Evolutionary conservation across 495 filamentous ascomycete species (phyloP).

Genomic region (Aspergillus conjunctus): DNA sequence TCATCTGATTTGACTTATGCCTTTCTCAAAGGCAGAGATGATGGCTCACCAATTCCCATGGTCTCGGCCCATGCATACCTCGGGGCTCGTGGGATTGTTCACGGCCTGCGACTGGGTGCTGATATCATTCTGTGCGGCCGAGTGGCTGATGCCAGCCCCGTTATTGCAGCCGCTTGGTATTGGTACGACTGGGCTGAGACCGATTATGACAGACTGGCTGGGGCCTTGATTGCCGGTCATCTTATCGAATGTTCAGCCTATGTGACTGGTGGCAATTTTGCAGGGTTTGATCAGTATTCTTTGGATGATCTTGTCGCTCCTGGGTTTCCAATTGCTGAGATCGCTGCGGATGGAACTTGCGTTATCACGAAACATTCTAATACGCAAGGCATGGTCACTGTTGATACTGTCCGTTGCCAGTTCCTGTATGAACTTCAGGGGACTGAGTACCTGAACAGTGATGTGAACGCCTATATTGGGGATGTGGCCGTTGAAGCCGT

Average conservation of each 20-base stretch:
- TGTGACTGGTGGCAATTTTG: conserved; percentile 55
- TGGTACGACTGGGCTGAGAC: conserved; percentile 46
- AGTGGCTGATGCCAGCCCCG: conserved; percentile 52
- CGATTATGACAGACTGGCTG: conserved; percentile 46
- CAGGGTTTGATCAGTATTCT: conserved; percentile 45
- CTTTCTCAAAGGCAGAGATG: conserved; percentile 22
- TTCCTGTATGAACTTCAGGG: conserved; percentile 62
- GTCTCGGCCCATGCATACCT: conserved; percentile 45
- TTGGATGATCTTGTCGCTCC: conserved; percentile 38
- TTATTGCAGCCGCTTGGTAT: conserved; percentile 51
- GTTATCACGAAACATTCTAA: conserved; percentile 32
- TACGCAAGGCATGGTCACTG: conserved; percentile 30
- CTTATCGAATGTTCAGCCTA: conserved; percentile 56
- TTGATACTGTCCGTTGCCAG: conserved; percentile 52
- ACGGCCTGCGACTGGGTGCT: conserved; percentile 45
- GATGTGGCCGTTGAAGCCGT: conserved; percentile 40
- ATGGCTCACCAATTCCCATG: conserved; percentile 27
- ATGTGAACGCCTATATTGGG: conserved; percentile 52
- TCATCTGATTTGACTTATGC: conserved; percentile 26
- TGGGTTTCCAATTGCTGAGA: conserved; percentile 44
- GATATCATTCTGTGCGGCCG: conserved; percentile 59
- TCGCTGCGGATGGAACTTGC: conserved; percentile 32
- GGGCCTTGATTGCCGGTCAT: conserved; percentile 50
- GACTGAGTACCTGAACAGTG: conserved; percentile 51
- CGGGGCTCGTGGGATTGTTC: conserved; percentile 48